Conservation (phyloP, 2,329 filamentous ascomycete genomes). For the Annulohypoxylon truncatum region DNA sequence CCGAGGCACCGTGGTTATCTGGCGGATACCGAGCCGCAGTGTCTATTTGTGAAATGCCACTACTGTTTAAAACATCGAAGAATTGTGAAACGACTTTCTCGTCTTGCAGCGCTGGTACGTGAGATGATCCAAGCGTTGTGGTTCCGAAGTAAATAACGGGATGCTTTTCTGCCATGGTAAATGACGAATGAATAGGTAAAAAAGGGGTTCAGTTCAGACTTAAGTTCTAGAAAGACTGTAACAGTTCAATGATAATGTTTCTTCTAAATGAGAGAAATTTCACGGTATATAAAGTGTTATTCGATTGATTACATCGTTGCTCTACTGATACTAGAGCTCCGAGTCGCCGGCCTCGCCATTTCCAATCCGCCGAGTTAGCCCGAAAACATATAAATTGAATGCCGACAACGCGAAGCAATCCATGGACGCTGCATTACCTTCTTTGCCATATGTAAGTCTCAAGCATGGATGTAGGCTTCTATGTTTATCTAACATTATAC, state of each 20-base stretch:
- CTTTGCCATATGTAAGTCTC: not conserved
- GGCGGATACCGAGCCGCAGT: constrained; percentile 29
- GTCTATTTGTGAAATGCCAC: constrained; percentile 20
- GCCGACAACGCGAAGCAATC: constrained; percentile 4
- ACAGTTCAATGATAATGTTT: not conserved
- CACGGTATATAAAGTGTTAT: not conserved
- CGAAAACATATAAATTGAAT: not conserved
- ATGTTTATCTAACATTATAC: not conserved
- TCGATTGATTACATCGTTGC: not conserved
- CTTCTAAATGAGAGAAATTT: not conserved
- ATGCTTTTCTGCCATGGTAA: constrained; percentile 8
- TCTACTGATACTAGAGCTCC: not conserved
- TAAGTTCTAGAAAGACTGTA: too few relatives aligned
- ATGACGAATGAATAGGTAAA: not conserved
- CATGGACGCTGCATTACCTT: not conserved
- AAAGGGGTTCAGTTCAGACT: too few relatives aligned
- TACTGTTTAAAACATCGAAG: constrained; percentile 8
- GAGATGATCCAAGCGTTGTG: constrained; percentile 14
- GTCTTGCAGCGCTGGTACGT: constrained; percentile 16
- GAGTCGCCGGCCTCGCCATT: not conserved
- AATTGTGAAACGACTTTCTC: constrained; percentile 13
- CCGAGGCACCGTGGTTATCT: constrained; percentile 27
- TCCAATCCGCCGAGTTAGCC: not conserved
- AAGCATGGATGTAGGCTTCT: not conserved
- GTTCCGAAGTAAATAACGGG: constrained; percentile 21